A percentile compares a stretch with the other conserved stretches of the same genome.
Conservation (phyloP, 1,284 basidiomycete species). For the Leccinum pallidistipes region DNA sequence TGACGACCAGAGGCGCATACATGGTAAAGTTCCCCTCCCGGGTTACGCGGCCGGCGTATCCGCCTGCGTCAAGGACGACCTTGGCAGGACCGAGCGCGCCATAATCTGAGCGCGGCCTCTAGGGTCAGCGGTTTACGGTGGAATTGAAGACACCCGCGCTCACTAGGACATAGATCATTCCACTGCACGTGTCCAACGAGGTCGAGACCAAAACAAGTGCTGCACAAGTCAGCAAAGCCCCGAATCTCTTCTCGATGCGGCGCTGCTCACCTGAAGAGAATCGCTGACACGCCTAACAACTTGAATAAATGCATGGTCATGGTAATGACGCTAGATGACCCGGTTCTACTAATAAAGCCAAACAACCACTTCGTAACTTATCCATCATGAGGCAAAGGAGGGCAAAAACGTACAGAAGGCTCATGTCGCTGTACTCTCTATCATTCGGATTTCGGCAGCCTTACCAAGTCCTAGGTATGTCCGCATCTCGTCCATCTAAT, state of each 20-base stretch:
- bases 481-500: constrained; percentile 4
- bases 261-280: constrained; percentile 19
- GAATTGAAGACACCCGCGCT: constrained; percentile 16
- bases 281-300: constrained; percentile 8
- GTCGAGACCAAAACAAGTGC: constrained; percentile 47
- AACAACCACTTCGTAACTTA: constrained; percentile 16
- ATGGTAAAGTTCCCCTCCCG: constrained; percentile 63
- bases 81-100: constrained; percentile 53
- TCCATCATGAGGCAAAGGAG: constrained; percentile 84
- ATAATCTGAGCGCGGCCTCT: constrained; percentile 36
- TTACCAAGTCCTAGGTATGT: constrained; percentile 83
- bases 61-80: constrained; percentile 61
- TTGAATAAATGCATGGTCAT: constrained; percentile 22
- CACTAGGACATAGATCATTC: constrained; percentile 66
- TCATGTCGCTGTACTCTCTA: constrained; percentile 85
- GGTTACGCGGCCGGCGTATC: constrained; percentile 50
- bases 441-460: constrained; percentile 89
- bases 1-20: constrained; percentile 51
- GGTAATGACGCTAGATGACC: background rate
- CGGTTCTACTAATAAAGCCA: constrained; percentile 28
- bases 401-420: constrained; percentile 88
- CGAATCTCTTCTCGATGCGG: background rate
- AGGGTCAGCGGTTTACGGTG: background rate
- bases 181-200: constrained; percentile 59
- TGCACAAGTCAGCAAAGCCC: constrained; percentile 18